Conservation (phyloP, 495 filamentous ascomycete genomes). For the Aspergillus mulundensis region DNA sequence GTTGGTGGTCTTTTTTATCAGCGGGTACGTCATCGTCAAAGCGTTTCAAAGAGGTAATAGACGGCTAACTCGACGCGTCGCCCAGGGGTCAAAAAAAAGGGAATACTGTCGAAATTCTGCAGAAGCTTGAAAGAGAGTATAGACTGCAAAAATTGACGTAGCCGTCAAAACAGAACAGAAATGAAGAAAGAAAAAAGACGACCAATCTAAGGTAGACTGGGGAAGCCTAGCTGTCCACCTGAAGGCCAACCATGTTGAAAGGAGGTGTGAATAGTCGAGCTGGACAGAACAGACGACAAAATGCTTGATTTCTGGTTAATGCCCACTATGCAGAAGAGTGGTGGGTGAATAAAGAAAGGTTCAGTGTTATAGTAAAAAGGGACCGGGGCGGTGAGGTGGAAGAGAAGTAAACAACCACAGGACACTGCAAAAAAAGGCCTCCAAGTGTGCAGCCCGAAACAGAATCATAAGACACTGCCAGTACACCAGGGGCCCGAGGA, state of each 20-base stretch:
- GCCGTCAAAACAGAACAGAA: background rate
- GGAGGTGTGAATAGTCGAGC: constrained; percentile 1
- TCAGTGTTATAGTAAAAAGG: constrained; percentile 13
- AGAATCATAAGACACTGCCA: background rate
- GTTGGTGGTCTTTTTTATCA: constrained; percentile 15
- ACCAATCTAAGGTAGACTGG: constrained; percentile 13
- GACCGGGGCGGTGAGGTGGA: constrained; percentile 21
- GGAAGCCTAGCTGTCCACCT: constrained; percentile 7
- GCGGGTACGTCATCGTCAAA: constrained; percentile 16
- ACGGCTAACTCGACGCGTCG: background rate
- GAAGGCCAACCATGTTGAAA: constrained; percentile 5
- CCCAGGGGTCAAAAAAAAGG: background rate
- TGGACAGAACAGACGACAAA: constrained; percentile 1
- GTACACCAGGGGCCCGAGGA: background rate
- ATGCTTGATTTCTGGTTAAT: background rate
- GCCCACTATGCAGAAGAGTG: background rate
- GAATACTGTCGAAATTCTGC: background rate
- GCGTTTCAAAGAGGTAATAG: background rate
- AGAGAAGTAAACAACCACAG: constrained; percentile 12
- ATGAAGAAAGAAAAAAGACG: constrained; percentile 1
- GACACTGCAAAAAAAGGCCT: constrained; percentile 5
- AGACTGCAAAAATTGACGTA: background rate
- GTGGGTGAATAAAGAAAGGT: constrained; percentile 8
- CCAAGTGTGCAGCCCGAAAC: background rate
- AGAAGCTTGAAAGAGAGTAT: background rate